These are phyloP conservation scores for Xylaria intraflava DNA, from an alignment of 495 filamentous ascomycete species.

Conservation along the genomic window DNA sequence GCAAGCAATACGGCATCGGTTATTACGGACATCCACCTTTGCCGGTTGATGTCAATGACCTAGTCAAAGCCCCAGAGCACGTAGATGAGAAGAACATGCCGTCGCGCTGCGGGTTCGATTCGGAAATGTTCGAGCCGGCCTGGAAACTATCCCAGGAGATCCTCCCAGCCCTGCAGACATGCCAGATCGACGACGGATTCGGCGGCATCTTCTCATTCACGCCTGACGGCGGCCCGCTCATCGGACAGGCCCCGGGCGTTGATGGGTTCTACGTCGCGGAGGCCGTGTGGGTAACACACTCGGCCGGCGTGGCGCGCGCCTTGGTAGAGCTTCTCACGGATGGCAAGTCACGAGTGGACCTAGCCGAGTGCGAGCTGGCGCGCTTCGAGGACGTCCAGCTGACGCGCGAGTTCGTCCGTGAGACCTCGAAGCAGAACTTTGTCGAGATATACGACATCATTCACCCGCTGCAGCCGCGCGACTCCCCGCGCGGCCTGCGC, in stretches of 20 bases:
- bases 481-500: conserved; percentile 42
- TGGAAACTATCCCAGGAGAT: conserved; percentile 41
- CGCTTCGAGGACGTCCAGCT: conserved; percentile 47
- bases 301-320: conserved; percentile 46
- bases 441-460: conserved; percentile 49
- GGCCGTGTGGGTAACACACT: conserved; percentile 51
- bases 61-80: conserved; percentile 37
- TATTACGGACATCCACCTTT: conserved; percentile 49
- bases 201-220: conserved; percentile 51
- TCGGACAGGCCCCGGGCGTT: conserved; percentile 41
- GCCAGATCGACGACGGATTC: conserved; percentile 43
- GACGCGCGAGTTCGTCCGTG: conserved; percentile 36
- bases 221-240: conserved; percentile 44
- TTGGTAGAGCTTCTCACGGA: conserved; percentile 43
- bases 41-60: conserved; percentile 38
- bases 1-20: conserved; percentile 46
- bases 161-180: conserved; percentile 35
- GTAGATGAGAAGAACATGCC: conserved; percentile 49
- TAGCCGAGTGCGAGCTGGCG: conserved; percentile 43
- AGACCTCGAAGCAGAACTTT: conserved; percentile 47
- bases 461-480: conserved; percentile 42
- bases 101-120: conserved; percentile 43
- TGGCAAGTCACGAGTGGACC: conserved; percentile 39
- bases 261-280: conserved; percentile 49
- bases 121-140: conserved; percentile 43